A percentile compares a stretch with the other conserved stretches of the same genome.
Conservation (phyloP, 139 green algal species). For the Volvox africanus region DNA sequence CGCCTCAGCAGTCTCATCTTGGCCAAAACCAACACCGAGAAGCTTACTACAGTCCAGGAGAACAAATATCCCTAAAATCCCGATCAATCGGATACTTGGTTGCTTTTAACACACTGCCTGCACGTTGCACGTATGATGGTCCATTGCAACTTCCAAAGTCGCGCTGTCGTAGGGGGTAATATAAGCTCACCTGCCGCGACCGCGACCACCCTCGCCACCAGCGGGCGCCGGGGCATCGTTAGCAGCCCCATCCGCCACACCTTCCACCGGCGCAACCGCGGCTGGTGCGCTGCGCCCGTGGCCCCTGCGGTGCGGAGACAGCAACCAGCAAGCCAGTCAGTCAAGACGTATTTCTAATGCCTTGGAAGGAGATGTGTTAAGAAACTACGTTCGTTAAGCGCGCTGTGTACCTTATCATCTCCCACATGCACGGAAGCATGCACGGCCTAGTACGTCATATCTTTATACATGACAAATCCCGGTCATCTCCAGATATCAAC, state of each 20-base stretch:
- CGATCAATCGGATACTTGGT: background rate
- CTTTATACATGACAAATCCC: background rate
- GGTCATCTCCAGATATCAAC: background rate
- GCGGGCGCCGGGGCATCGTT: background rate
- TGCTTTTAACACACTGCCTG: too few relatives aligned
- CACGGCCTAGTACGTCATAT: too few relatives aligned
- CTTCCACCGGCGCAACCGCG: background rate
- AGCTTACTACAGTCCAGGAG: background rate
- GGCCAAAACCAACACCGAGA: background rate
- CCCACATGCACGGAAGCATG: too few relatives aligned
- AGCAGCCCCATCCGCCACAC: background rate
- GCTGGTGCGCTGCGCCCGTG: conserved; percentile 2
- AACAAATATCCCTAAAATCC: background rate
- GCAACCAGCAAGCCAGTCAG: background rate
- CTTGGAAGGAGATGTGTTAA: background rate
- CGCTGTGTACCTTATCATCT: too few relatives aligned
- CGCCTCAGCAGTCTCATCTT: background rate
- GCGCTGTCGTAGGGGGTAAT: background rate
- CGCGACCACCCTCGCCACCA: background rate
- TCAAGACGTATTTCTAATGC: background rate
- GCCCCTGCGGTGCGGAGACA: conserved; percentile 1
- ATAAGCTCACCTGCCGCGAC: background rate
- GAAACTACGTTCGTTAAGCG: background rate
- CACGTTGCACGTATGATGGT: background rate
- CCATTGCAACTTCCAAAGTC: background rate